Conservation (phyloP, 148 eudicot species). For the Fallopia convolvulus region DNA sequence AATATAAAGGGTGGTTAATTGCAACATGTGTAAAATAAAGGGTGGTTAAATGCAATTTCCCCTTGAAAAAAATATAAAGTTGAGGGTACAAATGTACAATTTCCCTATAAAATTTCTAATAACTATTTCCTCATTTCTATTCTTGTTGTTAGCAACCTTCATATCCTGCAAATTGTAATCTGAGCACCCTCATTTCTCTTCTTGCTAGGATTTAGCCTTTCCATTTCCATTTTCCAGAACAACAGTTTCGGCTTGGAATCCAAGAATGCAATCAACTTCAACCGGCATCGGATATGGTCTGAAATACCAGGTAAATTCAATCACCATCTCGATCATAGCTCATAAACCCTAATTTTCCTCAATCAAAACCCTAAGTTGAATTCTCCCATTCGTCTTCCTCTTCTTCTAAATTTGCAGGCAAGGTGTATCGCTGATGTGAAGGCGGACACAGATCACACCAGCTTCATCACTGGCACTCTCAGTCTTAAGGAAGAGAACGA, state of each 20-base stretch:
- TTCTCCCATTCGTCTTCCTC: background rate
- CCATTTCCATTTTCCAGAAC: slow-evolving; percentile 3
- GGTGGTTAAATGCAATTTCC: too few relatives aligned
- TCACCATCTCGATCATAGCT: background rate
- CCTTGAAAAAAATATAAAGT: too few relatives aligned
- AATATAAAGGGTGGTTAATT: too few relatives aligned
- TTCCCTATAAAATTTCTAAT: too few relatives aligned
- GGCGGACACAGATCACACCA: slow-evolving; percentile 97
- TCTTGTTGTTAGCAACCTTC: background rate
- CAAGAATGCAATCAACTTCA: slow-evolving; percentile 76
- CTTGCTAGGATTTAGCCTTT: background rate
- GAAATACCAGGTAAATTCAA: slow-evolving; percentile 67
- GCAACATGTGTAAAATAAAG: too few relatives aligned
- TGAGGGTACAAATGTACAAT: too few relatives aligned
- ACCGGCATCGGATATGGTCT: slow-evolving; percentile 89
- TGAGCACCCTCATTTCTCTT: background rate
- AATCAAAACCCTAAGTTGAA: background rate
- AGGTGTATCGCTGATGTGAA: slow-evolving; percentile 95
- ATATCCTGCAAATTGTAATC: background rate
- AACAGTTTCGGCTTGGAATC: background rate
- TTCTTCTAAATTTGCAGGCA: slow-evolving; percentile 35
- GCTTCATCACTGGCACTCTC: slow-evolving; percentile 91
- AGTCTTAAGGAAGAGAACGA: slow-evolving; percentile 97
- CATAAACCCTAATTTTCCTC: slow-evolving; percentile 17
- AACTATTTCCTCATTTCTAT: too few relatives aligned